Percentiles rank a stretch among this genome's conserved stretches.
These are phyloP conservation scores for Clavaria fumosa DNA, from an alignment of 768 basidiomycete genomes.

Conservation along the genomic window DNA sequence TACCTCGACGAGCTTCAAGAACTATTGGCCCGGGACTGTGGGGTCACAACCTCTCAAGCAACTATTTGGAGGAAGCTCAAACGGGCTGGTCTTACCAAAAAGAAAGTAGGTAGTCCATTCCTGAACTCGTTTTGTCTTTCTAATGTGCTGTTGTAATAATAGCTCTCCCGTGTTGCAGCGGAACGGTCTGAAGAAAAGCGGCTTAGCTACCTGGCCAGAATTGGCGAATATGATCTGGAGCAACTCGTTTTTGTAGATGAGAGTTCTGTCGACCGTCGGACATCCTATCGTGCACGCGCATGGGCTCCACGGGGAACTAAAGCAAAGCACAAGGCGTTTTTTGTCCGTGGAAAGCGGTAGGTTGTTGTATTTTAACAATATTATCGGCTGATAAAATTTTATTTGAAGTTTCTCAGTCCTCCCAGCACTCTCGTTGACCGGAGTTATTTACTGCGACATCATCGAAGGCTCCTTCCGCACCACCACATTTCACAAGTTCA, in stretches of 20 bases:
- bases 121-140: not conserved
- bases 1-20: constrained; percentile 9
- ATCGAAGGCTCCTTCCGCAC: constrained; percentile 6
- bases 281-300: constrained; percentile 10
- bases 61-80: constrained; percentile 10
- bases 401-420: constrained; percentile 6
- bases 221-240: constrained; percentile 10
- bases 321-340: constrained; percentile 14
- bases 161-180: constrained; percentile 8
- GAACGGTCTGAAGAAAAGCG: constrained; percentile 9
- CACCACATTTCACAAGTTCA: constrained; percentile 4
- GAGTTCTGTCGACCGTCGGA: constrained; percentile 17
- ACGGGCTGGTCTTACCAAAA: constrained; percentile 11
- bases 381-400: too few relatives aligned
- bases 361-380: constrained; percentile 1
- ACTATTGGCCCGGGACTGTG: constrained; percentile 4
- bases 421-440: constrained; percentile 3
- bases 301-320: constrained; percentile 19
- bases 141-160: not conserved
- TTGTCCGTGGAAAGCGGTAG: constrained; percentile 16
- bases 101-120: constrained; percentile 12
- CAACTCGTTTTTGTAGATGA: constrained; percentile 23
- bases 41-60: constrained; percentile 3
- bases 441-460: constrained; percentile 6
- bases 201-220: constrained; percentile 3